A percentile compares a stretch with the other conserved stretches of the same genome.
These are phyloP conservation scores for Aphanomyces euteiches DNA, from an alignment of 352 stramenopile species.

Conservation along the genomic window DNA sequence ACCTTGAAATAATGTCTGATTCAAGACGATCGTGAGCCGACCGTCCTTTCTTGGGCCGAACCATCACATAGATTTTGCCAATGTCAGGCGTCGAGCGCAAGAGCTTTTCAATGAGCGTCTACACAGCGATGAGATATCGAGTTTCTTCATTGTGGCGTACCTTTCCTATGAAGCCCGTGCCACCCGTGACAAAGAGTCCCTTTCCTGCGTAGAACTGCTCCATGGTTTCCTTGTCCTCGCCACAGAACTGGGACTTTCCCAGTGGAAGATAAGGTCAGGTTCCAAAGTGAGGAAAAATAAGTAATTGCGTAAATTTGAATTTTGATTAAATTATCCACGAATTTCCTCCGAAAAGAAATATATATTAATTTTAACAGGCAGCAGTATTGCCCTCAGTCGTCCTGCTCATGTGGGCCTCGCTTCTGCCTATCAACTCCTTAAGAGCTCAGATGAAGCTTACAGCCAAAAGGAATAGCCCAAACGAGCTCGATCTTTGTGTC, in stretches of 20 bases:
- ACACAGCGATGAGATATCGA: not conserved
- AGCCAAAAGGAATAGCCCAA: no score
- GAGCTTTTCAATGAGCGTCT: slow-evolving; percentile 80
- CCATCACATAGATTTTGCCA: slow-evolving; percentile 68
- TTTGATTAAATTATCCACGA: no score
- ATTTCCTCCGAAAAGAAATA: no score
- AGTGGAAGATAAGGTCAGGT: not conserved
- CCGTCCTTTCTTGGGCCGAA: slow-evolving; percentile 72
- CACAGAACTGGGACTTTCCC: slow-evolving; percentile 3
- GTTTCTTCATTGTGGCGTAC: slow-evolving; percentile 33
- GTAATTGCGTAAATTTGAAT: not conserved
- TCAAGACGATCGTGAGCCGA: slow-evolving; percentile 47
- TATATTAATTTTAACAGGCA: no score
- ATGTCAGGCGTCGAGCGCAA: slow-evolving; percentile 61
- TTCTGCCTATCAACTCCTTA: no score
- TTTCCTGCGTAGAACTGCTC: slow-evolving; percentile 57
- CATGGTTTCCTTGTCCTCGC: slow-evolving; percentile 35
- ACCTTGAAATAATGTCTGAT: slow-evolving; percentile 70
- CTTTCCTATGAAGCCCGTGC: slow-evolving; percentile 84
- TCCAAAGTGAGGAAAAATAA: not conserved
- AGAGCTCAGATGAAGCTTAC: no score
- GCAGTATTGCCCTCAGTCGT: no score
- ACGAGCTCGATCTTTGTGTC: no score
- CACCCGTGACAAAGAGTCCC: slow-evolving; percentile 79
- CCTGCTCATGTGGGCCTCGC: no score